A percentile compares a stretch with the other conserved stretches of the same genome.
Evolutionary conservation across 768 basidiomycete genomes (phyloP).

Genomic region (Sporobolomyces phaffii): DNA sequence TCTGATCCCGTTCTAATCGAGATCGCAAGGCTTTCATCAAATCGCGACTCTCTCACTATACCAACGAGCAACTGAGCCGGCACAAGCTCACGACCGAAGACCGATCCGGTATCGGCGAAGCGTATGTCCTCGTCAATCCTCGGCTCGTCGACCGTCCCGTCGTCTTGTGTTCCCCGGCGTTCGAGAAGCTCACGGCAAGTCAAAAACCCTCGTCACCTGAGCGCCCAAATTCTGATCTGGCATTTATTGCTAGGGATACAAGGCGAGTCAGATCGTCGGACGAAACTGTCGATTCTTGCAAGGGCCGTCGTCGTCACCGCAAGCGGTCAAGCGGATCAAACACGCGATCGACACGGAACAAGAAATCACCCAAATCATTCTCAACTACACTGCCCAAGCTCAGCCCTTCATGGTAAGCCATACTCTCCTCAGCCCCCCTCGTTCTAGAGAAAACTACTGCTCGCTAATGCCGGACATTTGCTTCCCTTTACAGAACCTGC

Average conservation of each 20-base stretch:
- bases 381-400: conserved; percentile 28
- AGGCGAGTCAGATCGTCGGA: conserved; percentile 27
- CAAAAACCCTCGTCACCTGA: not conserved
- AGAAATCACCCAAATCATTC: conserved; percentile 21
- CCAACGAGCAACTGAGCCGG: conserved; percentile 8
- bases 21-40: conserved; percentile 13
- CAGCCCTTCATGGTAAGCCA: not conserved
- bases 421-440: not conserved
- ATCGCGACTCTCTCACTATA: conserved; percentile 12
- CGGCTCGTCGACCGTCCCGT: conserved; percentile 28
- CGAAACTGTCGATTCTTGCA: conserved; percentile 35
- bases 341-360: not conserved
- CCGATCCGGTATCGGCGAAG: conserved; percentile 21
- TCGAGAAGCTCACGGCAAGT: conserved; percentile 23
- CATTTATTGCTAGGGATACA: conserved; percentile 11
- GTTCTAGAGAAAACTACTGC: not conserved
- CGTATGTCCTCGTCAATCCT: conserved; percentile 33
- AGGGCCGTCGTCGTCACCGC: conserved; percentile 11
- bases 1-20: not conserved
- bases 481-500: not conserved
- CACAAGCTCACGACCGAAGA: conserved; percentile 5
- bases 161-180: conserved; percentile 21
- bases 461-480: no score
- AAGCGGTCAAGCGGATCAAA: conserved; percentile 9
- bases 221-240: not conserved